These are phyloP conservation scores for Chlamydomonas sphaeroides DNA, from an alignment of 139 green algal genomes.

Conservation along the genomic window DNA sequence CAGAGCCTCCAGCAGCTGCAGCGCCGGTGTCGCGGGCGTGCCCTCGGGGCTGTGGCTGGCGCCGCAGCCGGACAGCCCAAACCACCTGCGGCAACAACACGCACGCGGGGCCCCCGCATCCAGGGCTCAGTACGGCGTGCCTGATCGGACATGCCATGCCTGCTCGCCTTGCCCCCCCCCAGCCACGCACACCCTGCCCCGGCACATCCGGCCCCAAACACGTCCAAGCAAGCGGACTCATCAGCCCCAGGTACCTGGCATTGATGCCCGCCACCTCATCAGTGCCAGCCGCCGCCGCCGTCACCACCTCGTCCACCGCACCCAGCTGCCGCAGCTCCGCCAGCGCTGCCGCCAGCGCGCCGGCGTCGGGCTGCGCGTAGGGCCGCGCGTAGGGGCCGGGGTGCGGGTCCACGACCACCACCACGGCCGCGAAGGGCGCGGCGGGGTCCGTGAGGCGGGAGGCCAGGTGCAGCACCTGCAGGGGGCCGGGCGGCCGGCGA, in stretches of 20 bases:
- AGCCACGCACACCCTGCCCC: no score
- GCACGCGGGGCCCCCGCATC: no score
- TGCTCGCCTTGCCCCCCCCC: no score
- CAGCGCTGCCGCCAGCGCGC: neutral
- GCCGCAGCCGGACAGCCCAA: conserved; percentile 21
- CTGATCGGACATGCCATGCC: no score
- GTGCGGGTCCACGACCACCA: conserved; percentile 27
- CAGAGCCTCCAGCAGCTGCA: no score
- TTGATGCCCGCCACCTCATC: neutral
- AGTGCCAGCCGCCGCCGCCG: neutral
- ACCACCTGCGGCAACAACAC: conserved; percentile 29
- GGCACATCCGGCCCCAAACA: no score
- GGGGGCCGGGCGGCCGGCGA: no score
- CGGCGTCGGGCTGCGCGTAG: neutral
- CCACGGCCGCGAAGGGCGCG: conserved; percentile 4
- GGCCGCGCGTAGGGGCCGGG: conserved; percentile 22
- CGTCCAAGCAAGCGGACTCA: no score
- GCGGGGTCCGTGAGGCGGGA: neutral
- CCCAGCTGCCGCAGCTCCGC: neutral
- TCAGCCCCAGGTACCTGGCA: no score
- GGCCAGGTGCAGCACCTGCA: conserved; percentile 3
- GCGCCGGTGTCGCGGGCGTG: neutral
- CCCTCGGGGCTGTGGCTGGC: neutral
- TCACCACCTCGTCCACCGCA: conserved; percentile 20
- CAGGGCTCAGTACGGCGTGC: no score